Base-by-base conservation (phyloP, 345 rosid genomes). In the Eutrema japonicum region DNA sequence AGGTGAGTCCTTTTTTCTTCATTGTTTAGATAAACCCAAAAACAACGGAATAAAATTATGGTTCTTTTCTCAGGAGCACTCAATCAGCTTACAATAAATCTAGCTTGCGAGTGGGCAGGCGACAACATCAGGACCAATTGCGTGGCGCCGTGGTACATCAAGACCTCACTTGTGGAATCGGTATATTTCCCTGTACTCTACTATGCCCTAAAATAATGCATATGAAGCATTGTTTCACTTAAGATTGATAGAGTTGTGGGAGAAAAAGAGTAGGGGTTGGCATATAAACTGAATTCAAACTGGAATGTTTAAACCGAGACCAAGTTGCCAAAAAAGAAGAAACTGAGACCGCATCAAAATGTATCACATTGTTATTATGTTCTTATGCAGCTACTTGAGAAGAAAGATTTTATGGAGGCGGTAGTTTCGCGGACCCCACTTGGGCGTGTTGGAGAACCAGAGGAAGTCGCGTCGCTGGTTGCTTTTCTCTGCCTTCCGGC, bases 71-170 rank as follows among this genome's bases (percentile, higher is more conserved):
- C 82, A 87, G 96, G 84, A 67, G 98, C 97, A 45, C 82, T 91
- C 47, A 91, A 93, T 82, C 97, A 89, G 68, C 86, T 93, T 45
- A 77, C 98, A 35, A 91, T 77, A 67, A 85, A 83, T 74, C 81
- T 93, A 77, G 98, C 98, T 77, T 93, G 96, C 12, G 96, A 91
- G 62, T 88, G 98, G 98, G 96, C 98, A 12, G 81, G 79, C 8
- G 98, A 91, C 83, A 91, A 93, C 58, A 93, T 91, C 73, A 86
- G 97, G 79, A 82, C 83, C 37, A 93, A 93, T 70, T 53, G 76
- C 38, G 91, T 93, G 41, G 96, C 97, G 5, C 98, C 96, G 2
- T 91, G 97, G 97, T 93, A 84, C 63, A 93, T 51, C 81, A 88
- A 51, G 75, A 93, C 98, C 78, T 82, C 97, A 0, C 89, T 91